These are phyloP conservation scores for Baorangia bicolor DNA, from an alignment of 768 basidiomycete genomes.

Conservation along the genomic window DNA sequence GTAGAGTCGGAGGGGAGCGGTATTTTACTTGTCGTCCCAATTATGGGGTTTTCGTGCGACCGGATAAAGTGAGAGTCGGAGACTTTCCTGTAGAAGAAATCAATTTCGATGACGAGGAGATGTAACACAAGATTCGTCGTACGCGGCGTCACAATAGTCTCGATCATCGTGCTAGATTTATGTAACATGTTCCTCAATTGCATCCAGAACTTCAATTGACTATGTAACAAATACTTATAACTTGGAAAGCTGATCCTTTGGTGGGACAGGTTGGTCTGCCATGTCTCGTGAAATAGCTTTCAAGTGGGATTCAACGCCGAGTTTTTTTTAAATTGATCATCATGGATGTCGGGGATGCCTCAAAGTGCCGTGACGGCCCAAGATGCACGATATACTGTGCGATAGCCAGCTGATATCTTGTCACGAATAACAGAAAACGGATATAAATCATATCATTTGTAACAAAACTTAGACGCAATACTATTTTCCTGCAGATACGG, in stretches of 20 bases:
- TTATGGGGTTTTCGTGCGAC: conserved; percentile 83
- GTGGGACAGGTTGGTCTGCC: neutral
- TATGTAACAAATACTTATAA: neutral
- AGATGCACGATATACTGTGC: neutral
- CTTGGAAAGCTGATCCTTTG: neutral
- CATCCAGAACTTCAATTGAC: neutral
- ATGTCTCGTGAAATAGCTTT: too few relatives aligned
- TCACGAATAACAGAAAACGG: neutral
- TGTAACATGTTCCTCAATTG: neutral
- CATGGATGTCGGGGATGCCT: too few relatives aligned
- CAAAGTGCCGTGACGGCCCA: neutral
- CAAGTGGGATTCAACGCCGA: too few relatives aligned
- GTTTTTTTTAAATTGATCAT: too few relatives aligned
- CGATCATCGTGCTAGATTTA: neutral
- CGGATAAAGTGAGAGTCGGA: conserved; percentile 78
- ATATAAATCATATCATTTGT: neutral
- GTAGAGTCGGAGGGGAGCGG: conserved; percentile 77
- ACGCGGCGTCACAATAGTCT: neutral
- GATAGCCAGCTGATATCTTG: neutral
- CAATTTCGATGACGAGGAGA: conserved; percentile 73
- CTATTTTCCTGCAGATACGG: neutral
- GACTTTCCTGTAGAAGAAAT: conserved; percentile 87
- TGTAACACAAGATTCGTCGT: conserved; percentile 37
- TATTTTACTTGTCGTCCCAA: conserved; percentile 81
- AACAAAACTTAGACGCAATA: neutral